phyloP scores from a whole-genome alignment of 1,284 basidiomycete species.

The Ceratorhiza oryzae-sativae region DNA sequence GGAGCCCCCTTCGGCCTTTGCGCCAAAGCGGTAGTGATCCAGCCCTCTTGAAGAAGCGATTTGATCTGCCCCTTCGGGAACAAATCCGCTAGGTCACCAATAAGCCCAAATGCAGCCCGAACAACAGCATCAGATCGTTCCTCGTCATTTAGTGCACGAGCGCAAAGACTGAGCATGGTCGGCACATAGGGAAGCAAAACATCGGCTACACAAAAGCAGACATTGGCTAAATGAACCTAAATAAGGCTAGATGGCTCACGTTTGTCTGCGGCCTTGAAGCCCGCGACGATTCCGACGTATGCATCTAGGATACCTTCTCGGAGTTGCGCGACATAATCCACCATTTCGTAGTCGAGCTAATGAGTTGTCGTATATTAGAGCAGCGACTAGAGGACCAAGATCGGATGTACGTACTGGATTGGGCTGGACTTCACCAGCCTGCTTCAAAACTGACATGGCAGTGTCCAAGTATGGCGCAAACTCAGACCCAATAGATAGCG shows the following conservation, averaged over 20 bases:
- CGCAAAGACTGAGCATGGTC: constrained; percentile 83
- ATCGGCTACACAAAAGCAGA: constrained; percentile 54
- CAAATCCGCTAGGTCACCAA: constrained; percentile 92
- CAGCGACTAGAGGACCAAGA: constrained; percentile 41
- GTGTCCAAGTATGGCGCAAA: constrained; percentile 93
- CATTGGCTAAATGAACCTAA: too few species aligned
- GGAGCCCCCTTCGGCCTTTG: constrained; percentile 67
- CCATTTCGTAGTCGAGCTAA: constrained; percentile 84
- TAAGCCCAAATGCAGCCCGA: constrained; percentile 79
- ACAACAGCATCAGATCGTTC: constrained; percentile 83
- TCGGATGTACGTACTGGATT: constrained; percentile 73
- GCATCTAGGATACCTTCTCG: constrained; percentile 97
- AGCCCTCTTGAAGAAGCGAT: constrained; percentile 80
- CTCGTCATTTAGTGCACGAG: constrained; percentile 81
- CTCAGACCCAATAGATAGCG: constrained; percentile 84
- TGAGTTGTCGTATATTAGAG: constrained; percentile 9
- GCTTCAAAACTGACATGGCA: constrained; percentile 89
- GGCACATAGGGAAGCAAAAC: constrained; percentile 78
- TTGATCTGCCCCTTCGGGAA: constrained; percentile 83
- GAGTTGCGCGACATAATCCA: constrained; percentile 91
- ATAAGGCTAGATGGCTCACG: too few species aligned
- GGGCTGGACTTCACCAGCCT: constrained; percentile 86
- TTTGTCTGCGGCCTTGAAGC: constrained; percentile 84
- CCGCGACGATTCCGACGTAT: constrained; percentile 93
- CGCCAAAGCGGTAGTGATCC: constrained; percentile 74